phyloP scores from a whole-genome alignment of 768 basidiomycete genomes.

The Botryobasidium botryosum region DNA sequence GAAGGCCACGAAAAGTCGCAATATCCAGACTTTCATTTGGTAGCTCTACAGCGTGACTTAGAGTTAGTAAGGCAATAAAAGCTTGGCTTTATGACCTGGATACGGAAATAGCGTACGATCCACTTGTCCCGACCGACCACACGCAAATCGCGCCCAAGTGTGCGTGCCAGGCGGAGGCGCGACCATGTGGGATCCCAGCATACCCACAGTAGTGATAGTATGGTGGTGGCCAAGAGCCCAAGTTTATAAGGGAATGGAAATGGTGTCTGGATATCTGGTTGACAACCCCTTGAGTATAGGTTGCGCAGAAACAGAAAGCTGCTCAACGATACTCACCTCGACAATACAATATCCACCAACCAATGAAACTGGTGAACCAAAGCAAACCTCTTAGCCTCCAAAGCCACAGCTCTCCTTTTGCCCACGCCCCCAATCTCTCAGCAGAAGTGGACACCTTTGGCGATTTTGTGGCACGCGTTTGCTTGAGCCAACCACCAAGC shows the following conservation, averaged over 20 bases:
- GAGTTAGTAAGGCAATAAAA: too few relatives aligned
- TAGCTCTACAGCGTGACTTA: constrained; percentile 4
- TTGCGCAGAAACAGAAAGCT: constrained; percentile 19
- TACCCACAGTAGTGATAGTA: constrained; percentile 57
- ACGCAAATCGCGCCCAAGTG: constrained; percentile 7
- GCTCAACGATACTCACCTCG: constrained; percentile 31
- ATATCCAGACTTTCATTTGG: constrained; percentile 2
- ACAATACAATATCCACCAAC: constrained; percentile 27
- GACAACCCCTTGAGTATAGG: constrained; percentile 7
- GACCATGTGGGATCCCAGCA: constrained; percentile 75
- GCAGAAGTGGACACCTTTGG: background rate
- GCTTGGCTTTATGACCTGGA: background rate
- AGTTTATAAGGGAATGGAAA: constrained; percentile 26
- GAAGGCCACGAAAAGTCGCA: background rate
- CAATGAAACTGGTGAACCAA: constrained; percentile 36
- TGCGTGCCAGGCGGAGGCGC: constrained; percentile 25
- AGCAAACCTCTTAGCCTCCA: constrained; percentile 58
- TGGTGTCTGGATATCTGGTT: background rate
- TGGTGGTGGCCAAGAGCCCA: background rate
- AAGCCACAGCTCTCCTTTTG: constrained; percentile 23
- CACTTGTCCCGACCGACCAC: constrained; percentile 14
- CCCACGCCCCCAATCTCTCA: background rate
- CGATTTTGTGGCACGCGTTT: constrained; percentile 20
- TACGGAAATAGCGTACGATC: constrained; percentile 14
- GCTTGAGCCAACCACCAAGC: constrained; percentile 50